phyloP scores from a whole-genome alignment of 345 rosid species.

The Eucalyptus viminalis region DNA sequence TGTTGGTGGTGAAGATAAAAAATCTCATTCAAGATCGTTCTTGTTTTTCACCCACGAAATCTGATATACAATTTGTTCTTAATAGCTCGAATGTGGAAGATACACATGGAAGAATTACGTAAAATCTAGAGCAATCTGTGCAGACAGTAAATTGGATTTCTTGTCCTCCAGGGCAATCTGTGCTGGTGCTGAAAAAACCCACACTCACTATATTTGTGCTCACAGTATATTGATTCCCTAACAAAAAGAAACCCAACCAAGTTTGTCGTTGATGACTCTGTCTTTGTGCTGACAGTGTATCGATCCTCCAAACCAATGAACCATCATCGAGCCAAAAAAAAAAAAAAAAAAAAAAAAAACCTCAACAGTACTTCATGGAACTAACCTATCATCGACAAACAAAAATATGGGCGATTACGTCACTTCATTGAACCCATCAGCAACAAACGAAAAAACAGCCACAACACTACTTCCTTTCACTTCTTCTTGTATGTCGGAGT shows the following conservation, averaged over 20 bases:
- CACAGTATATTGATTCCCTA: not conserved
- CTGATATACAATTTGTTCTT: not conserved
- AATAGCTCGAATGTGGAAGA: not conserved
- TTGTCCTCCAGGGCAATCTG: not conserved
- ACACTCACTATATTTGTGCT: too few species aligned
- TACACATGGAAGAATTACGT: not conserved
- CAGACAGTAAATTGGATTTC: not conserved
- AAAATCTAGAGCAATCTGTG: not conserved
- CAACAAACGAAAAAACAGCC: not conserved
- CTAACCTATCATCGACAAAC: not conserved
- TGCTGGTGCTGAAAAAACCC: not conserved
- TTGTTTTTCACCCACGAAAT: not conserved
- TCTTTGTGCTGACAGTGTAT: not conserved
- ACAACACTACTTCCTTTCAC: not conserved
- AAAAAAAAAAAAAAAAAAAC: too few species aligned
- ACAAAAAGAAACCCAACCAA: not conserved
- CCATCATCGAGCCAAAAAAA: not conserved
- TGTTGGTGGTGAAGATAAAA: not conserved
- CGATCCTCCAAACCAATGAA: not conserved
- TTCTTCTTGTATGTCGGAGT: not conserved
- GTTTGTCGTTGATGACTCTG: not conserved
- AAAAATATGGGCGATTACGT: rapidly evolving
- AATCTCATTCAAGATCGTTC: not conserved
- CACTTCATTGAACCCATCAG: not conserved
- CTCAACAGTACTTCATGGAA: too few species aligned